Percentiles rank a stretch among this genome's conserved stretches.
phyloP scores from a whole-genome alignment of 2,329 filamentous ascomycete genomes.

The Hymenoscyphus repandus region DNA sequence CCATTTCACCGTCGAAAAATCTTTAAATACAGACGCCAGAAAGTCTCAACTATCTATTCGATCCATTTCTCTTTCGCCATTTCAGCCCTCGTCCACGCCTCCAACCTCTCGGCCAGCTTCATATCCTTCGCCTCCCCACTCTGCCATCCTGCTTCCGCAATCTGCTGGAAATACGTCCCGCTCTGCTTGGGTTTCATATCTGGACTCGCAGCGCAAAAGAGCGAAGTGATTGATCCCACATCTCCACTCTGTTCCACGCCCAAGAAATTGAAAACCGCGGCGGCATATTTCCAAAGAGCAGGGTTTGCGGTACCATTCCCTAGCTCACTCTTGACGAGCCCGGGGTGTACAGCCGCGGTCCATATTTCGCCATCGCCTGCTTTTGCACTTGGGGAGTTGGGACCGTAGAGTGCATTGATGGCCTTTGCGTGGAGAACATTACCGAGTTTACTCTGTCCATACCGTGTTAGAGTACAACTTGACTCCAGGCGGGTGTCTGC shows the following conservation, averaged over 20 bases:
- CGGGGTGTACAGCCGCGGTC: conserved; percentile 35
- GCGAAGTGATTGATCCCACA: conserved; percentile 33
- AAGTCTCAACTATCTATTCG: too few relatives aligned
- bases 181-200: conserved; percentile 29
- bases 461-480: conserved; percentile 33
- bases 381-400: conserved; percentile 24
- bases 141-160: conserved; percentile 31
- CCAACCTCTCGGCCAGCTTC: conserved; percentile 32
- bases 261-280: conserved; percentile 18
- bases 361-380: conserved; percentile 35
- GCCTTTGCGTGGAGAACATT: conserved; percentile 39
- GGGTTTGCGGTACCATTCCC: conserved; percentile 14
- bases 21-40: too few relatives aligned
- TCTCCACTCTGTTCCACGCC: conserved; percentile 22
- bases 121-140: conserved; percentile 32
- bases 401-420: conserved; percentile 32
- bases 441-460: conserved; percentile 41
- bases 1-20: too few relatives aligned
- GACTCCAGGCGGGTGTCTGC: conserved; percentile 27
- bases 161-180: conserved; percentile 31
- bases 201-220: conserved; percentile 34
- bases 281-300: conserved; percentile 8
- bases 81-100: conserved; percentile 31
- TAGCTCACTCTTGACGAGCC: conserved; percentile 31
- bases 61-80: conserved; percentile 32